phyloP scores from a whole-genome alignment of 1,284 basidiomycete species.

The Porogramme epimiltina region DNA sequence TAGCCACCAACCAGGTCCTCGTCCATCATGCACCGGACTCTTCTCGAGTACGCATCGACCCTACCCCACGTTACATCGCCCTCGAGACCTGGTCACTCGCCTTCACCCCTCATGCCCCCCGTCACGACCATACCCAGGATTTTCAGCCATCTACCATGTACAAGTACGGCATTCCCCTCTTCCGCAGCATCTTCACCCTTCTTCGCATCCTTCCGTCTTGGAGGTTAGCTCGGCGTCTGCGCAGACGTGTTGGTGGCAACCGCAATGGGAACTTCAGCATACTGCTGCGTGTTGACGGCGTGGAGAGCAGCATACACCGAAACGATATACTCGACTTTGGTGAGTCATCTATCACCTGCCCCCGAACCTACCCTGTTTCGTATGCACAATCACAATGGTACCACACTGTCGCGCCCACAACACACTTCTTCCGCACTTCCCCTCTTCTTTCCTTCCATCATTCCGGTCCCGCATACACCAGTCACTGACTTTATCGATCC shows the following conservation, averaged over 20 bases:
- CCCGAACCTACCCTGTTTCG: constrained; percentile 3
- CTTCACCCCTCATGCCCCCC: constrained; percentile 42
- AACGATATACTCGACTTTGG: constrained; percentile 42
- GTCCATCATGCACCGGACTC: constrained; percentile 61
- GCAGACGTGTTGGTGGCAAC: constrained; percentile 43
- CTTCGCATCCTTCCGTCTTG: constrained; percentile 73
- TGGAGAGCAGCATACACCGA: constrained; percentile 31
- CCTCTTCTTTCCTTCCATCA: constrained; percentile 8
- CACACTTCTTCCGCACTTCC: constrained; percentile 1
- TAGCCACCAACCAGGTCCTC: constrained; percentile 68
- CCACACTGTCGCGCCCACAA: background rate
- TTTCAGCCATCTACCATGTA: constrained; percentile 75
- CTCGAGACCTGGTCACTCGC: constrained; percentile 72
- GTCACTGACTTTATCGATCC: constrained; percentile 10
- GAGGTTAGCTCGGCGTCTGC: constrained; percentile 65
- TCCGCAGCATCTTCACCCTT: constrained; percentile 72
- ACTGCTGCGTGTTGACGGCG: constrained; percentile 48
- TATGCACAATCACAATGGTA: background rate
- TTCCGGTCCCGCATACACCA: constrained; percentile 23
- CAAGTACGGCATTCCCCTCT: constrained; percentile 79
- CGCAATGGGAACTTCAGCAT: constrained; percentile 54
- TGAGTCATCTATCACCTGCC: constrained; percentile 23
- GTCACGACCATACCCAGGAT: constrained; percentile 42
- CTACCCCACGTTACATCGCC: constrained; percentile 65
- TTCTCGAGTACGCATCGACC: constrained; percentile 63